These are phyloP conservation scores for Cyberlindnera mississippiensis DNA, from an alignment of 805 yeast genomes.

Conservation along the genomic window DNA sequence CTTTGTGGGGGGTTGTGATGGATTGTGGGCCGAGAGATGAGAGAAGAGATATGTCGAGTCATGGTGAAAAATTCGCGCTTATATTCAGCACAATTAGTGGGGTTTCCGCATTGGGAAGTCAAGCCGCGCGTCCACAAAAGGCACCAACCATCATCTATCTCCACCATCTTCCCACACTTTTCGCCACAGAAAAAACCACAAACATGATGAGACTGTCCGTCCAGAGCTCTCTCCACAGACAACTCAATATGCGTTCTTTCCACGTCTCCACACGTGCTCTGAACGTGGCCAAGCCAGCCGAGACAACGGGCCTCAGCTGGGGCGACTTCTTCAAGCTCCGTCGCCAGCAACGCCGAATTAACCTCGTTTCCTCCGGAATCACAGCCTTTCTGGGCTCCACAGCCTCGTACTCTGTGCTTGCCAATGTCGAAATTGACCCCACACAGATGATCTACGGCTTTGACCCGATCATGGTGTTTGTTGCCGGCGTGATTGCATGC, in stretches of 20 bases:
- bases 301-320: conserved; percentile 47
- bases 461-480: conserved; percentile 80
- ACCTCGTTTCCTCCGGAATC: conserved; percentile 60
- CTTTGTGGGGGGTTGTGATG: no score
- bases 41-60: no score
- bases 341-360: conserved; percentile 68
- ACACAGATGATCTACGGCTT: conserved; percentile 83
- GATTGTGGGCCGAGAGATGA: no score
- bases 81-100: no score
- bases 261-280: conserved; percentile 3
- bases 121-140: no score
- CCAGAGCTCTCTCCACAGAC: conserved; percentile 15
- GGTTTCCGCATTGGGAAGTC: no score
- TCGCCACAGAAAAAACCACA: no score
- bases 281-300: conserved; percentile 4
- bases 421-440: conserved; percentile 82
- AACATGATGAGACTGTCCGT: conserved; percentile 11
- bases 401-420: conserved; percentile 68
- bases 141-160: no score
- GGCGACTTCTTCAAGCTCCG: conserved; percentile 72
- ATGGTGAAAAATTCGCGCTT: no score
- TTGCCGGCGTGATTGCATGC: conserved; percentile 66
- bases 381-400: conserved; percentile 66
- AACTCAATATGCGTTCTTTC: conserved; percentile 14
- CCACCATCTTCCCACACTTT: no score